phyloP scores from a whole-genome alignment of 441 rosid genomes.

The Adansonia gregorii region DNA sequence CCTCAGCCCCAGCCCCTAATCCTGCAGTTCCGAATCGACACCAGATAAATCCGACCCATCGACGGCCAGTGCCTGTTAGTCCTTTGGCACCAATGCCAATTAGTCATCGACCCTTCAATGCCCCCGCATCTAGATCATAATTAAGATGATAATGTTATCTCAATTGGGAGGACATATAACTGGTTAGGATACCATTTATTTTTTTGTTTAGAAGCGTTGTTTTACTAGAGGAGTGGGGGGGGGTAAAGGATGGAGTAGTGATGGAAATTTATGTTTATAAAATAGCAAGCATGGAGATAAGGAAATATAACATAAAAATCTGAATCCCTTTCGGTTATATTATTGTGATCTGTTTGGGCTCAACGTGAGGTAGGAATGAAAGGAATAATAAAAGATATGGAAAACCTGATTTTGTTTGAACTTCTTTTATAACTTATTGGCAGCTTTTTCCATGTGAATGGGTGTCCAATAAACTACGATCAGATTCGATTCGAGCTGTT shows the following conservation, averaged over 20 bases:
- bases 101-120: background rate
- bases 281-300: too few relatives aligned
- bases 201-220: background rate
- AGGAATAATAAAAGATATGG: too few relatives aligned
- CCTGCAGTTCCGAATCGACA: background rate
- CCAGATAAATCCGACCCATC: background rate
- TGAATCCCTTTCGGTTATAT: background rate
- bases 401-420: too few relatives aligned
- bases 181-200: background rate
- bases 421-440: too few relatives aligned
- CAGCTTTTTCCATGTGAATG: too few relatives aligned
- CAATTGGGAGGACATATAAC: background rate
- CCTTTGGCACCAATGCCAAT: background rate
- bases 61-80: background rate
- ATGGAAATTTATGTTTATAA: background rate
- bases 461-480: too few relatives aligned
- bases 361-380: too few relatives aligned
- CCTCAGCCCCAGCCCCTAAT: too few relatives aligned
- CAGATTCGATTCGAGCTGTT: too few relatives aligned
- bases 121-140: background rate
- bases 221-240: background rate
- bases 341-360: too few relatives aligned
- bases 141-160: constrained; percentile 12
- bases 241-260: background rate
- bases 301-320: background rate